A percentile compares a stretch with the other conserved stretches of the same genome.
These are phyloP conservation scores for Colletotrichum sp. DNA, from an alignment of 2,329 filamentous ascomycete genomes.

Conservation along the genomic window DNA sequence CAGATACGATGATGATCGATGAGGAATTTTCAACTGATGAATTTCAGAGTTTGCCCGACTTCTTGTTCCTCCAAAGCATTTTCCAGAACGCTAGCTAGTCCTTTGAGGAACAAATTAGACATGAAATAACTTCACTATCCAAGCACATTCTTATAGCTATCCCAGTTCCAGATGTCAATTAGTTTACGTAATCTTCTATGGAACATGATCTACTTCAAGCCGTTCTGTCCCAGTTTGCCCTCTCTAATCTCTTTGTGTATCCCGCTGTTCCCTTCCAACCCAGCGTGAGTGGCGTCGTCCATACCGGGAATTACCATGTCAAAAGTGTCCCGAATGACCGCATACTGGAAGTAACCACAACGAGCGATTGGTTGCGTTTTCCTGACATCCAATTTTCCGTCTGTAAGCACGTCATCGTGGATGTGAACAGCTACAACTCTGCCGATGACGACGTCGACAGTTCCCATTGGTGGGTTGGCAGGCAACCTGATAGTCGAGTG, in stretches of 20 bases:
- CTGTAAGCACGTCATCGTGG: constrained; percentile 56
- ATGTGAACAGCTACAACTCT: constrained; percentile 63
- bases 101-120: not conserved
- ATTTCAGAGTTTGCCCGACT: not conserved
- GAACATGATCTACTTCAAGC: not conserved
- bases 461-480: constrained; percentile 61
- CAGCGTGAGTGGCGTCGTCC: constrained; percentile 20
- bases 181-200: not conserved
- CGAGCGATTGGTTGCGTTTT: constrained; percentile 65
- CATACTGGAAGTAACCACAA: constrained; percentile 66
- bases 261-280: not conserved
- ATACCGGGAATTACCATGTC: constrained; percentile 59
- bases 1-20: not conserved
- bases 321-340: constrained; percentile 59
- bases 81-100: not conserved
- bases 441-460: constrained; percentile 63
- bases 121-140: not conserved
- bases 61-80: not conserved
- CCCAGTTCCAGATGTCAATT: not conserved
- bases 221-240: constrained; percentile 37
- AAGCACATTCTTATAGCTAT: not conserved
- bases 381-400: constrained; percentile 58
- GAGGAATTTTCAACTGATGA: not conserved
- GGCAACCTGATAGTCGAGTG: constrained; percentile 60
- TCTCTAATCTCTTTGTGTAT: constrained; percentile 41